Evolutionary conservation across 2,329 filamentous ascomycete genomes (phyloP).

Genomic region (Sclerotinia nivalis): DNA sequence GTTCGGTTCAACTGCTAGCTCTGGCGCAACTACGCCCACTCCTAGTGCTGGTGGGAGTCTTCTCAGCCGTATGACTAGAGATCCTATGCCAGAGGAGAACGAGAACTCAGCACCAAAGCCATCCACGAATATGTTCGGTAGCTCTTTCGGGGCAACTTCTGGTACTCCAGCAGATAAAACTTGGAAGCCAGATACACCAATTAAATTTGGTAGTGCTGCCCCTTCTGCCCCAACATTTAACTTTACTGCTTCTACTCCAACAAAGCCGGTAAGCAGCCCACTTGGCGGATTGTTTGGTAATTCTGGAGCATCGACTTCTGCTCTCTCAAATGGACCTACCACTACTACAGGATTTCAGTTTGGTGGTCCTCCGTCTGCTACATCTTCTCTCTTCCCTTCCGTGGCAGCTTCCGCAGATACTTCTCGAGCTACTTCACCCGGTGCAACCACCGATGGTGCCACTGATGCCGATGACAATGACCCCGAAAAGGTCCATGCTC

Average conservation of each 20-base stretch:
- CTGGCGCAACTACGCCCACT: constrained; percentile 42
- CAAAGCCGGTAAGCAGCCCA: constrained; percentile 25
- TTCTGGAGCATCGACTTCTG: constrained; percentile 23
- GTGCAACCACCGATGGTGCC: constrained; percentile 39
- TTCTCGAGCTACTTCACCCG: constrained; percentile 40
- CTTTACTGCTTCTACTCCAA: constrained; percentile 32
- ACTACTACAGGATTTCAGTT: constrained; percentile 35
- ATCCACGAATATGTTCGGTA: constrained; percentile 31
- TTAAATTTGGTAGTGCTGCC: constrained; percentile 44
- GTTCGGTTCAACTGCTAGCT: constrained; percentile 42
- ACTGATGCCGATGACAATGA: constrained; percentile 46
- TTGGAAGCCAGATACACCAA: constrained; percentile 53
- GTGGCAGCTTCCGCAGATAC: constrained; percentile 36
- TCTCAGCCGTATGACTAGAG: constrained; percentile 57
- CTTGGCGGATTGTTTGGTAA: constrained; percentile 27
- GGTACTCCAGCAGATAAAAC: constrained; percentile 46
- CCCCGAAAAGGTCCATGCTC: constrained; percentile 59
- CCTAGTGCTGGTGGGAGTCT: constrained; percentile 48
- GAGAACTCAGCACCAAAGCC: constrained; percentile 40
- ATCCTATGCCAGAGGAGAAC: constrained; percentile 47
- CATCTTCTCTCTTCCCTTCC: constrained; percentile 39
- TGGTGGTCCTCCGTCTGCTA: constrained; percentile 32
- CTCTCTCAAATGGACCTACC: constrained; percentile 23
- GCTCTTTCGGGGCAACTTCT: constrained; percentile 31
- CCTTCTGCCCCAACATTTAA: constrained; percentile 29